A percentile compares a stretch with the other conserved stretches of the same genome.
Evolutionary conservation across 257 asterid genomes (phyloP).

Genomic region (Solanum rostratum): DNA sequence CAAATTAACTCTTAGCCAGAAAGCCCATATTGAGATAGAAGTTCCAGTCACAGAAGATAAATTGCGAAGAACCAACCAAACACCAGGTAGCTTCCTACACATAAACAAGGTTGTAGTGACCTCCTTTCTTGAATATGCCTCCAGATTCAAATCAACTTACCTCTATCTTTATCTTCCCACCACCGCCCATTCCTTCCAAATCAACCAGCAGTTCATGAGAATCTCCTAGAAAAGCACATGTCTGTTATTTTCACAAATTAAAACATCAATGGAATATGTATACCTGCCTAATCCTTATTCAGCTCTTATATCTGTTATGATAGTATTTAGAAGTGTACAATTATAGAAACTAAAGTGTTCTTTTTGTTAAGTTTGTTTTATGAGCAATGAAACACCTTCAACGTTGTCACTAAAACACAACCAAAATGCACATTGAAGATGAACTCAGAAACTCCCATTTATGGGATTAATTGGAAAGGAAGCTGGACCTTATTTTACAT

Average conservation of each 20-base stretch:
- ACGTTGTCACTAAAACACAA: not conserved
- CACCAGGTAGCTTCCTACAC: not conserved
- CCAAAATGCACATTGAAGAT: not conserved
- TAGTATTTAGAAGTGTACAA: not conserved
- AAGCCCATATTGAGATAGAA: not conserved
- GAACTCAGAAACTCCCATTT: not conserved
- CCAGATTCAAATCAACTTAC: conserved; percentile 27
- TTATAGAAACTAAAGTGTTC: not conserved
- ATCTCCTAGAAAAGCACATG: conserved; percentile 47
- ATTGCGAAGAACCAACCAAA: not conserved
- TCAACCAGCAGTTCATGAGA: conserved; percentile 66
- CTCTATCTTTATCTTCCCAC: conserved; percentile 91
- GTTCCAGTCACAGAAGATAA: not conserved
- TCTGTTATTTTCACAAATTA: conserved; percentile 1
- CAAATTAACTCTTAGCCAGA: not conserved
- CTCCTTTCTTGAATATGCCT: not conserved
- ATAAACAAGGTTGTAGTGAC: not conserved
- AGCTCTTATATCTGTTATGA: not conserved
- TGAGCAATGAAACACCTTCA: not conserved
- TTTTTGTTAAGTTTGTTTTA: not conserved
- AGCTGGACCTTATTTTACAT: not conserved
- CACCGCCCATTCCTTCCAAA: conserved; percentile 99
- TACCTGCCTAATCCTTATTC: not conserved
- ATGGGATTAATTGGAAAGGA: not conserved
- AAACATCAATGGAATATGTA: not conserved